These are phyloP conservation scores for Metschnikowia cubensis DNA, from an alignment of 805 yeast species.

Conservation along the genomic window DNA sequence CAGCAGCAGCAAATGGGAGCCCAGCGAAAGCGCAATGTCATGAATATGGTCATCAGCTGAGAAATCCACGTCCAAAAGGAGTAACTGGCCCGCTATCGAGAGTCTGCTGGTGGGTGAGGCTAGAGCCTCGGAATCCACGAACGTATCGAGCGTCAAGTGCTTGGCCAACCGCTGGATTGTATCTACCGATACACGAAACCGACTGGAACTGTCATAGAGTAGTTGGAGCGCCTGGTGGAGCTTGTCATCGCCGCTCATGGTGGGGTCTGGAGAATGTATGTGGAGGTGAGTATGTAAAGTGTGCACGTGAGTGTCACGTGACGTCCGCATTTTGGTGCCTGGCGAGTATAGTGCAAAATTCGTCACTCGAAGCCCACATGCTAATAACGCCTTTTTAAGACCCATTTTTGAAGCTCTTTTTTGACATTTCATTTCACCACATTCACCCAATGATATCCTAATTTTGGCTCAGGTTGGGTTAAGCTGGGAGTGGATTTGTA, in stretches of 20 bases:
- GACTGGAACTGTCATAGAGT: conserved; percentile 31
- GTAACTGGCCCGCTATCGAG: conserved; percentile 40
- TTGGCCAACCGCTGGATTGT: conserved; percentile 38
- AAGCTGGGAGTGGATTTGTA: no score
- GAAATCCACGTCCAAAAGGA: conserved; percentile 39
- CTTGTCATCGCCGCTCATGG: conserved; percentile 8
- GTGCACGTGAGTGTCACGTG: not conserved
- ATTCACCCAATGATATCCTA: no score
- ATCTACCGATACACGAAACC: conserved; percentile 33
- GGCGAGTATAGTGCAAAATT: no score
- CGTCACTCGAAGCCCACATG: no score
- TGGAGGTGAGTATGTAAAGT: not conserved
- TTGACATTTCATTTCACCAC: no score
- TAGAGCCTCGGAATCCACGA: conserved; percentile 35
- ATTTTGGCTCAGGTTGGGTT: no score
- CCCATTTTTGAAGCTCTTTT: no score
- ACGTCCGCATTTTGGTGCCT: fast-evolving
- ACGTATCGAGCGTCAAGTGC: conserved; percentile 39
- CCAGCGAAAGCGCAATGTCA: conserved; percentile 35
- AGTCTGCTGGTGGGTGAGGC: conserved; percentile 19
- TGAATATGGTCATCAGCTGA: conserved; percentile 22
- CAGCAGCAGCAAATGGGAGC: conserved; percentile 20
- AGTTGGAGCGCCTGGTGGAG: conserved; percentile 13
- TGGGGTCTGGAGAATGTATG: not conserved
- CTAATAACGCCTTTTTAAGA: no score